Conservation (phyloP, 2,329 filamentous ascomycete genomes). For the Diaporthe ilicicola region DNA sequence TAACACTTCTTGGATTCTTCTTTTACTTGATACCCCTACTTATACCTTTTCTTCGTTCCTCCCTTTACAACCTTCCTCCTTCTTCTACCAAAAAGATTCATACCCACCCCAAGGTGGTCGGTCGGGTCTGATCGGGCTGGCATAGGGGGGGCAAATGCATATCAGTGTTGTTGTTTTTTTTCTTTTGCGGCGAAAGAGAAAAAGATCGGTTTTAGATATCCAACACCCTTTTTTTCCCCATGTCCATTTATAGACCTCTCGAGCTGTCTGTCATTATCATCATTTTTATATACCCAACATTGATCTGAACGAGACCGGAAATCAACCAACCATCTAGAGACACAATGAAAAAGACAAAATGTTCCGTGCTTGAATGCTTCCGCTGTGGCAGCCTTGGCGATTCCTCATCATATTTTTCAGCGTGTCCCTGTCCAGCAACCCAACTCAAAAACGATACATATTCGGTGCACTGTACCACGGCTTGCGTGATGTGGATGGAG, state of each 20-base stretch:
- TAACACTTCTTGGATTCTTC: constrained; percentile 23
- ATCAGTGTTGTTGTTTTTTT: not conserved
- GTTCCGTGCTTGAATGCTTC: not conserved
- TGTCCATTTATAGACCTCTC: constrained; percentile 16
- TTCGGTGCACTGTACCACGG: not conserved
- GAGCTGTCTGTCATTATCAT: constrained; percentile 26
- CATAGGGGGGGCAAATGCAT: not conserved
- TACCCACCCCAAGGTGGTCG: constrained; percentile 26
- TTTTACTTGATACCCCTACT: constrained; percentile 26
- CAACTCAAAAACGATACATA: not conserved
- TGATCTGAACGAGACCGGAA: not conserved
- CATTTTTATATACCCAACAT: constrained; percentile 18
- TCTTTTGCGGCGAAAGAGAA: not conserved
- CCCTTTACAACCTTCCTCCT: not conserved
- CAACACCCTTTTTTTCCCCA: not conserved
- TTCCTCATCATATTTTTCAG: not conserved
- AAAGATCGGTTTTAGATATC: not conserved
- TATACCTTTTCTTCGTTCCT: not conserved
- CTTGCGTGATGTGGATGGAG: no score
- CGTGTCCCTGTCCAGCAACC: not conserved
- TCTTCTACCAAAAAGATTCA: constrained; percentile 12
- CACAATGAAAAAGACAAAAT: no score
- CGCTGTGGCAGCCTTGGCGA: not conserved
- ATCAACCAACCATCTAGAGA: not conserved
- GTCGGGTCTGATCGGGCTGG: constrained; percentile 16